Evolutionary conservation across 176 grass and related monocot species (phyloP).

Genomic region (Triticum turgidum): DNA sequence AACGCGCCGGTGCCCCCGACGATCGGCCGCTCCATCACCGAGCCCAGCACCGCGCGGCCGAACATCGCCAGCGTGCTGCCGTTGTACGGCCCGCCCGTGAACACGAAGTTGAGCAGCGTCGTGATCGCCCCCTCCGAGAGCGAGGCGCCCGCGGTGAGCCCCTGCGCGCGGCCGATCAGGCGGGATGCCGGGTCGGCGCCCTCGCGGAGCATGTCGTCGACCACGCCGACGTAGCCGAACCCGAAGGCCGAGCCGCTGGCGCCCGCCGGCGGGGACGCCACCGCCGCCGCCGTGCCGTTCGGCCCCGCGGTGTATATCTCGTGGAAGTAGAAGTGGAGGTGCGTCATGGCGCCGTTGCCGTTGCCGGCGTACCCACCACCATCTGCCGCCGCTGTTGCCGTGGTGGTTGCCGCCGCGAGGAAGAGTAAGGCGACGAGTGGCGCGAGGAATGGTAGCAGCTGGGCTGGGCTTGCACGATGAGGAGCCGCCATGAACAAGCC

Average conservation of each 20-base stretch:
- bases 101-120: background rate
- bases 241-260: background rate
- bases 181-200: background rate
- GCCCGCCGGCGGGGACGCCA: background rate
- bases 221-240: background rate
- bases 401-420: background rate
- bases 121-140: background rate
- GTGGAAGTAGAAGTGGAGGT: background rate
- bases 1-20: background rate
- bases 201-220: background rate
- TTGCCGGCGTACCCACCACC: background rate
- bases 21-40: background rate
- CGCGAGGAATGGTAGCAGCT: background rate
- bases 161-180: background rate
- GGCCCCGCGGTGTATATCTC: background rate
- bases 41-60: background rate
- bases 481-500: background rate
- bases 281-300: background rate
- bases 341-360: background rate
- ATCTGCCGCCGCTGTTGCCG: background rate
- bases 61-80: background rate
- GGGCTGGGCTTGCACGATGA: no score
- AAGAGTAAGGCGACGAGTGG: background rate
- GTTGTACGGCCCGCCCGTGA: background rate
- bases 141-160: background rate